A percentile compares a stretch with the other conserved stretches of the same genome.
Conservation (phyloP, 768 basidiomycete species). For the Tylopilus felleus region DNA sequence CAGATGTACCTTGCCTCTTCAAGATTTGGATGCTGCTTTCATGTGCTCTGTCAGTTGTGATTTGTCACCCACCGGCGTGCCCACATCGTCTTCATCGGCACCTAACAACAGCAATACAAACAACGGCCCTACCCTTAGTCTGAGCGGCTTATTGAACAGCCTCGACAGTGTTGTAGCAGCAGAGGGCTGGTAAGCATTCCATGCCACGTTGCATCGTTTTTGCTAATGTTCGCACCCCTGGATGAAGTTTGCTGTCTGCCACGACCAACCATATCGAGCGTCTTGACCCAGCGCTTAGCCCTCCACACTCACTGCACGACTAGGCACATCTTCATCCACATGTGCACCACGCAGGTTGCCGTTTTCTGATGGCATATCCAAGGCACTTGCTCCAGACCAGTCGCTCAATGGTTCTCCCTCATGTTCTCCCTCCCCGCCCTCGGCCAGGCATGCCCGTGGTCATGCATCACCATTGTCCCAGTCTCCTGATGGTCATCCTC, state of each 20-base stretch:
- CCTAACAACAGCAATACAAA: conserved; percentile 43
- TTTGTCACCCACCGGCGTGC: conserved; percentile 70
- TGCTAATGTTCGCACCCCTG: conserved; percentile 19
- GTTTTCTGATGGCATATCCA: conserved; percentile 15
- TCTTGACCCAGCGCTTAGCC: conserved; percentile 83
- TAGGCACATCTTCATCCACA: conserved; percentile 18
- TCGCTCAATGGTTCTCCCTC: conserved; percentile 16
- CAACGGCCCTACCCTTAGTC: conserved; percentile 78
- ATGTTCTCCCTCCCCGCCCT: conserved; percentile 17
- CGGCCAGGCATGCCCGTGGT: conserved; percentile 19
- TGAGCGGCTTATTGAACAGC: conserved; percentile 83
- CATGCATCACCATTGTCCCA: conserved; percentile 26
- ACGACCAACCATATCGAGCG: too few relatives aligned
- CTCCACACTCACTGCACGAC: conserved; percentile 28
- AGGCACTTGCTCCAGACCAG: conserved; percentile 20
- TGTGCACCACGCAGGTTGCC: conserved; percentile 16
- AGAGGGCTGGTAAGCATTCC: too few relatives aligned
- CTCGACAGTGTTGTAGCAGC: too few relatives aligned
- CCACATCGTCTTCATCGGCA: conserved; percentile 43
- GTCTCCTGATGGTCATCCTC: conserved; percentile 47
- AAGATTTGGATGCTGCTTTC: conserved; percentile 92
- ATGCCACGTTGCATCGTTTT: conserved; percentile 29
- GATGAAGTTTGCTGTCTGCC: conserved; percentile 72
- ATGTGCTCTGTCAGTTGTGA: conserved; percentile 85
- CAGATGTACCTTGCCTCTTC: conserved; percentile 89